Evolutionary conservation across 1,284 basidiomycete genomes (phyloP), one percentile per base, ranked within the genome.

Genomic region (Microbotryum intermedium): DNA sequence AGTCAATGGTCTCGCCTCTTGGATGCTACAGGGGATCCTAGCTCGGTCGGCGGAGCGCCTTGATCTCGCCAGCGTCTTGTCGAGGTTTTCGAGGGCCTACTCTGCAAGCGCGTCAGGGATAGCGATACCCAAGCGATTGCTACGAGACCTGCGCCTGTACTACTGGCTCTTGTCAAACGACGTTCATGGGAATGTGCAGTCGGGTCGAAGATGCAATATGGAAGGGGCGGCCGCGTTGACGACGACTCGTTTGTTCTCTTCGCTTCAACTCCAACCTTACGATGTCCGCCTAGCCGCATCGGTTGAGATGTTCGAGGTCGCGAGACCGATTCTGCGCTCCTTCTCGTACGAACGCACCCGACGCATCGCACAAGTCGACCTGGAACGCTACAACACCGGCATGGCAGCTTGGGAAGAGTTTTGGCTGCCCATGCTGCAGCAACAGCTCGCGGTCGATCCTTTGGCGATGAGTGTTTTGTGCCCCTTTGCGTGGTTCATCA

Each of bases 281-380:
- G 66, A 68, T 34, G 58, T 63, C 7, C 61, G 64, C 1, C 64
- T 68, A 47, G 66, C 66, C 46, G 64, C 66, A 2, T 62, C 55
- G 9, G 66, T 68, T 55, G 66, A 68, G 54, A 68, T 68, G 66
- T 66, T 61, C 30, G 66, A 68, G n/a, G 53, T 68, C 13, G 66
- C 66, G 1, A 61, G 66, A 1, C 66, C 66, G 21, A 68, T 68
- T 47, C 51, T 68, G 3, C 66, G 66, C 11, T 64, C 61, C 39
- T 53, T 47, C 20, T 47, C 47, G 5, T 68, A 66, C 60, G 66
- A 68, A 44, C 62, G 62, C 3, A 66, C 63, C 11, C 59, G 64
- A 4, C 53, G 57, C 20, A 66, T 68, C 34, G 58, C 66, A 4
- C 45, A 47, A 13, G 55, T 55, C 29, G 66, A 68, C 46, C 57